Percentiles rank a stretch among this genome's conserved stretches.
Conservation (phyloP, 2,329 filamentous ascomycete species). For the Nemania diffusa region DNA sequence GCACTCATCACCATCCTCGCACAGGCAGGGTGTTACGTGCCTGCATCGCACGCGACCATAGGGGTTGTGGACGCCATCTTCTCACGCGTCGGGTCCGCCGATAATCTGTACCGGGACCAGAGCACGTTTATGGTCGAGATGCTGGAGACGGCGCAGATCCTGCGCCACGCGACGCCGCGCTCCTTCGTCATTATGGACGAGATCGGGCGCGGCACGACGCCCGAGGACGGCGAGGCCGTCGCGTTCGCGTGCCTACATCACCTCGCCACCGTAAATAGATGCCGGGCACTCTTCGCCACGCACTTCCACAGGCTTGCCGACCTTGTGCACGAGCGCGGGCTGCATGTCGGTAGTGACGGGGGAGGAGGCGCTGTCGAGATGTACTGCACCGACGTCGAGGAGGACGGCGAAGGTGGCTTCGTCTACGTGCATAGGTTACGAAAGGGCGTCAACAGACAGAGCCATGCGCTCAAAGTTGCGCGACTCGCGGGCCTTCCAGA, state of each 20-base stretch:
- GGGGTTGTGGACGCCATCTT: constrained; percentile 97
- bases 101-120: constrained; percentile 93
- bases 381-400: constrained; percentile 91
- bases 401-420: constrained; percentile 77
- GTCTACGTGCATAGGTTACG: constrained; percentile 86
- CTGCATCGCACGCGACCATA: constrained; percentile 84
- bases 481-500: constrained; percentile 83
- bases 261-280: constrained; percentile 79
- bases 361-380: constrained; percentile 63
- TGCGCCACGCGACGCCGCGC: constrained; percentile 82
- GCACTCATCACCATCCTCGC: constrained; percentile 93
- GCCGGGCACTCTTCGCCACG: constrained; percentile 89
- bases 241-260: constrained; percentile 90
- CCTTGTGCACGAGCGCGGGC: constrained; percentile 68
- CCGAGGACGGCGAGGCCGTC: constrained; percentile 89
- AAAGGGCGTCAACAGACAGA: constrained; percentile 83
- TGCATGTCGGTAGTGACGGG: constrained; percentile 51
- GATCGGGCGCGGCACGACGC: constrained; percentile 92
- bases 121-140: constrained; percentile 99
- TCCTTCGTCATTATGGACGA: constrained; percentile 99
- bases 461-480: constrained; percentile 96
- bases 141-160: constrained; percentile 92
- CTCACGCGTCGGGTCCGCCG: constrained; percentile 90
- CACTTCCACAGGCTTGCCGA: constrained; percentile 91
- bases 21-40: constrained; percentile 92